phyloP scores from a whole-genome alignment of 2,329 filamentous ascomycete species.

The Sclerotinia glacialis region DNA sequence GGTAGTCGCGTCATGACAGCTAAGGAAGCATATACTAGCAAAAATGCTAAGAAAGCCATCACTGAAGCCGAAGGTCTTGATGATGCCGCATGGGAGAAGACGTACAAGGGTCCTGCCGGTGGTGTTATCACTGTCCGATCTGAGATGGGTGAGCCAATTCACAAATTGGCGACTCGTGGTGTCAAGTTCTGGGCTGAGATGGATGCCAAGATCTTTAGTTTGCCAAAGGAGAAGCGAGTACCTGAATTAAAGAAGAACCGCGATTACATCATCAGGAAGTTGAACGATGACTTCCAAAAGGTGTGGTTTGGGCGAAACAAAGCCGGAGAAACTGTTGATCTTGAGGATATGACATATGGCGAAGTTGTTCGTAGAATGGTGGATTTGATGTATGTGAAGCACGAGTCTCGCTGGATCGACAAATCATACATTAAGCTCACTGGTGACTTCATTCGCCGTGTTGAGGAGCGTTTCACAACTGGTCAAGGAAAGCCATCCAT shows the following conservation, averaged over 20 bases:
- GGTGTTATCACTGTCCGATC: conserved; percentile 95
- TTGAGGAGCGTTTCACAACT: conserved; percentile 94
- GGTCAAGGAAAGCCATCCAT: conserved; percentile 69
- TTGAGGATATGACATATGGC: conserved; percentile 94
- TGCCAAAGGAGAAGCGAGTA: conserved; percentile 88
- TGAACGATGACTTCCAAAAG: conserved; percentile 96
- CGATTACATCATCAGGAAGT: conserved; percentile 89
- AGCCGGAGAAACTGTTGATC: conserved; percentile 74
- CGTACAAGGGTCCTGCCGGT: conserved; percentile 85
- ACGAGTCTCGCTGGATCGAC: conserved; percentile 90
- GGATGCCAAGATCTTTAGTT: conserved; percentile 95
- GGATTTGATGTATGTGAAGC: conserved; percentile 86
- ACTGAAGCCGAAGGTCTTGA: conserved; percentile 79
- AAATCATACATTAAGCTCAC: conserved; percentile 77
- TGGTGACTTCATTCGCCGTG: conserved; percentile 91
- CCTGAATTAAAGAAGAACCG: conserved; percentile 84
- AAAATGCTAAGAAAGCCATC: conserved; percentile 85
- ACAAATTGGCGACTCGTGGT: conserved; percentile 96
- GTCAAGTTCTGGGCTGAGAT: conserved; percentile 98
- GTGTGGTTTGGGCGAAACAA: conserved; percentile 92
- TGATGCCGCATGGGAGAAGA: conserved; percentile 85
- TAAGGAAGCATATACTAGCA: conserved; percentile 86
- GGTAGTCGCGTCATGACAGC: conserved; percentile 94
- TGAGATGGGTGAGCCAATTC: conserved; percentile 99
- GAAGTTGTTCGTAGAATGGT: conserved; percentile 86